A percentile compares a stretch with the other conserved stretches of the same genome.
These are phyloP conservation scores for Leccinum fuscescens DNA, from an alignment of 1,284 basidiomycete species.

Conservation along the genomic window DNA sequence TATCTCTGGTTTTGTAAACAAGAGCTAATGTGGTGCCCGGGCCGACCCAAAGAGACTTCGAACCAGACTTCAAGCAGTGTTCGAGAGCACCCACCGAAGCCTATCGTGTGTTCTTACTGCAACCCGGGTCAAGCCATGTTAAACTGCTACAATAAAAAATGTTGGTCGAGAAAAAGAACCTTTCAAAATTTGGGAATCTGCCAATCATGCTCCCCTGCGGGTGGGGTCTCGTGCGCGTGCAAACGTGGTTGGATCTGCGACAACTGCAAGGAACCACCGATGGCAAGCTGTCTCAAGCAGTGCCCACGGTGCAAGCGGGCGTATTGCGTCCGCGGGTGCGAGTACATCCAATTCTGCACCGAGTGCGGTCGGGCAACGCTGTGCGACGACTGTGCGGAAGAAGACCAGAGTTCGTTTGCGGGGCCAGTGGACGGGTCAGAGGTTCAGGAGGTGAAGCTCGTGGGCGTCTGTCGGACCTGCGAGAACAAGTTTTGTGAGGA, in stretches of 20 bases:
- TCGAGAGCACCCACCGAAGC: constrained; percentile 14
- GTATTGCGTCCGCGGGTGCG: constrained; percentile 11
- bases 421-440: neutral
- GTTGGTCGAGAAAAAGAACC: neutral
- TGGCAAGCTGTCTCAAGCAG: too few relatives aligned
- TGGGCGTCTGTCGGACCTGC: constrained; percentile 3
- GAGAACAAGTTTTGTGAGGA: constrained; percentile 11
- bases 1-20: constrained; percentile 22
- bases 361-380: constrained; percentile 22
- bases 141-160: neutral
- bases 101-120: neutral
- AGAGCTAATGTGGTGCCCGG: constrained; percentile 26
- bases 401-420: constrained; percentile 17
- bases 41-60: constrained; percentile 13
- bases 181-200: neutral
- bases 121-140: neutral
- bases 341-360: constrained; percentile 16
- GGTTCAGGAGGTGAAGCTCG: constrained; percentile 9
- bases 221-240: constrained; percentile 21
- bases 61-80: constrained; percentile 6
- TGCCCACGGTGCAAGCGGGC: neutral
- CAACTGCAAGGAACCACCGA: constrained; percentile 17
- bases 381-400: constrained; percentile 12
- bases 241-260: constrained; percentile 27
- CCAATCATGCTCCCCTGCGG: neutral